These are phyloP conservation scores for Mallotus japonicus DNA, from an alignment of 441 rosid species.

Conservation along the genomic window DNA sequence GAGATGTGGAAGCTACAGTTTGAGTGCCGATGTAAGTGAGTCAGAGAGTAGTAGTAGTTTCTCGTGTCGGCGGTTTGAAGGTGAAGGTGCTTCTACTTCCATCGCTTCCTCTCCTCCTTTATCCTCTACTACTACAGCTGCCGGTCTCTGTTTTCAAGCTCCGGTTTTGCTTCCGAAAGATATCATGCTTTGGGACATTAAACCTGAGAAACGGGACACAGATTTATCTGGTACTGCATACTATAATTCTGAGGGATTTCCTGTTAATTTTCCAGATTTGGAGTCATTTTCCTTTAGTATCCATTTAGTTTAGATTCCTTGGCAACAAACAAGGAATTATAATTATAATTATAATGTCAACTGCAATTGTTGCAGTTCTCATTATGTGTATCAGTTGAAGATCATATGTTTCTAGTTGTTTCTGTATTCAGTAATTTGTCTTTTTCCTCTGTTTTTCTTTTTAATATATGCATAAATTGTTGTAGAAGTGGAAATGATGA, in stretches of 20 bases:
- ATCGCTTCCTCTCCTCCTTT: slow-evolving; percentile 57
- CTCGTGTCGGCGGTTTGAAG: slow-evolving; percentile 62
- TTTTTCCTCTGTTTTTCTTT: neutral
- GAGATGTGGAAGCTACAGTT: slow-evolving; percentile 83
- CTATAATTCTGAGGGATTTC: no score
- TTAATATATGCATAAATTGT: neutral
- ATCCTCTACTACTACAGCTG: neutral
- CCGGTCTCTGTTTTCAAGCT: slow-evolving; percentile 47
- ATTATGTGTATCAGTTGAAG: neutral
- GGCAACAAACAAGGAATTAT: no score
- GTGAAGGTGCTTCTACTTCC: slow-evolving; percentile 62
- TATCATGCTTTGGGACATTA: slow-evolving; percentile 62
- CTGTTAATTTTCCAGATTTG: no score
- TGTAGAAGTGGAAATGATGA: slow-evolving; percentile 91
- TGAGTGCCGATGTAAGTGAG: slow-evolving; percentile 95
- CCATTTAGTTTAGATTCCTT: neutral
- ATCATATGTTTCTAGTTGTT: neutral
- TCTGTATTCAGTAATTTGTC: neutral
- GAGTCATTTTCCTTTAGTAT: neutral
- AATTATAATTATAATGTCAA: neutral
- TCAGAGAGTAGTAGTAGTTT: slow-evolving; percentile 88
- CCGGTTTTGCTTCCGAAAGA: slow-evolving; percentile 74
- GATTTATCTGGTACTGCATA: slow-evolving; percentile 54
- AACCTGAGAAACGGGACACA: slow-evolving; percentile 45
- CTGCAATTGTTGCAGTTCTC: neutral